Base-by-base conservation (phyloP, 768 basidiomycete genomes). In the Phaeotremella fagi region DNA sequence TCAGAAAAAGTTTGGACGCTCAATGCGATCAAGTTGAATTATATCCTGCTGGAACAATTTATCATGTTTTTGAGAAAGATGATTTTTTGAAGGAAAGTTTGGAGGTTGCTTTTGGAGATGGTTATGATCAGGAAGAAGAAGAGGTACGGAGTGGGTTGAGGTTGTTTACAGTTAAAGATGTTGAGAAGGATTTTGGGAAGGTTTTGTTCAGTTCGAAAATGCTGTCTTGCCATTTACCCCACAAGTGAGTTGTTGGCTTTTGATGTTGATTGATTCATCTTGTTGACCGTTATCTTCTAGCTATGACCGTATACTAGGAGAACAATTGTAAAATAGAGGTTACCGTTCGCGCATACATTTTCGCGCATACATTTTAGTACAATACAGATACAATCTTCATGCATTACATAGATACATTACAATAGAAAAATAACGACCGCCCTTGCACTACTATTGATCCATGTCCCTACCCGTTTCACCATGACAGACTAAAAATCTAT, bases 1-100 rank as follows among this genome's bases (percentile, higher is more conserved):
- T 86, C 53, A 82, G 88, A 41, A 89, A 87, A 78, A 88, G 87
- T 2, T 79, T 90, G 0, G 86, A 89, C 70, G 87, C 87, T 41
- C 88, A 86, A 54, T 89, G 90, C 87, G 70, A 55, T n/a, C 80
- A 82, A 45, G 75, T 81, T 2, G 79, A 83, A 59, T 79, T 87
- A 22, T 82, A 84, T 49, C 80, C 80, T 7, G 77, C 81, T 5
- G 48, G 48, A 5, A 37, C 5, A 9, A 24, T 50, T 0, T 81
- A 84, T 72, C 79, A 78, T 46, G 58, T 59, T 15, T 53, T 43
- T 41, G 38, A 41, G 20, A 12, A 41, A 18, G 38, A 20, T 11
- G 38, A 41, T 41, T 41, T 41, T 18, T 6, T 41, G 38, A 20
- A 41, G 38, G 38, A 41, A 18, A 12, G 12, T 42, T 52, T 20